Percentiles rank a stretch among this genome's conserved stretches.
Conservation (phyloP, 192 early-diverging fungal species). For the Jimgerdemannia flammicorona region DNA sequence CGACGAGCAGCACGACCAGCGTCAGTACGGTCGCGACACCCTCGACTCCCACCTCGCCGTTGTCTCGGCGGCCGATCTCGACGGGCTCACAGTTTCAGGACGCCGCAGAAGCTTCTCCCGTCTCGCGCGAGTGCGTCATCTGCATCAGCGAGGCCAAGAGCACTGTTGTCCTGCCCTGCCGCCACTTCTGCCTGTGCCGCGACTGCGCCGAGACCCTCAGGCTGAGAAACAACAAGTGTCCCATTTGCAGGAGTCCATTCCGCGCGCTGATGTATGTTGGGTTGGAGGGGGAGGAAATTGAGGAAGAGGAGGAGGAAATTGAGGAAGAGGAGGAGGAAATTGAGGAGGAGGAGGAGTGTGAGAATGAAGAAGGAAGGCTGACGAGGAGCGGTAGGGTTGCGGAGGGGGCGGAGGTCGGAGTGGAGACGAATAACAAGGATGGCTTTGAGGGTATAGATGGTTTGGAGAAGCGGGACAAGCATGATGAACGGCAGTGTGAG, state of each 20-base stretch:
- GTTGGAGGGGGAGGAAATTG: neutral
- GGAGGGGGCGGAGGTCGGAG: too few relatives aligned
- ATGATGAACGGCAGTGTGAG: too few relatives aligned
- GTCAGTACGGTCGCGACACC: too few relatives aligned
- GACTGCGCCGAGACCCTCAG: slow-evolving; percentile 61
- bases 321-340: neutral
- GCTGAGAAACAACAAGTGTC: neutral
- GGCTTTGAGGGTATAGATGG: too few relatives aligned
- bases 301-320: neutral
- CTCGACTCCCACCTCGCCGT: too few relatives aligned
- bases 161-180: slow-evolving; percentile 63
- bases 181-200: slow-evolving; percentile 68
- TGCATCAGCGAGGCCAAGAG: slow-evolving; percentile 63
- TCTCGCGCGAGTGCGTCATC: slow-evolving; percentile 55
- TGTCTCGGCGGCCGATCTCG: neutral
- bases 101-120: neutral
- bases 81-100: neutral
- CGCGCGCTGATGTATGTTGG: neutral
- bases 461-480: too few relatives aligned
- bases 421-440: too few relatives aligned
- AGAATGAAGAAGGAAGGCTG: too few relatives aligned
- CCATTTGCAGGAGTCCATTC: neutral
- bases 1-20: neutral
- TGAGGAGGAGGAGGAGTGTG: neutral
- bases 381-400: too few relatives aligned